These are phyloP conservation scores for Scheffersomyces insectosa DNA, from an alignment of 1,139 yeast genomes.

Conservation along the genomic window DNA sequence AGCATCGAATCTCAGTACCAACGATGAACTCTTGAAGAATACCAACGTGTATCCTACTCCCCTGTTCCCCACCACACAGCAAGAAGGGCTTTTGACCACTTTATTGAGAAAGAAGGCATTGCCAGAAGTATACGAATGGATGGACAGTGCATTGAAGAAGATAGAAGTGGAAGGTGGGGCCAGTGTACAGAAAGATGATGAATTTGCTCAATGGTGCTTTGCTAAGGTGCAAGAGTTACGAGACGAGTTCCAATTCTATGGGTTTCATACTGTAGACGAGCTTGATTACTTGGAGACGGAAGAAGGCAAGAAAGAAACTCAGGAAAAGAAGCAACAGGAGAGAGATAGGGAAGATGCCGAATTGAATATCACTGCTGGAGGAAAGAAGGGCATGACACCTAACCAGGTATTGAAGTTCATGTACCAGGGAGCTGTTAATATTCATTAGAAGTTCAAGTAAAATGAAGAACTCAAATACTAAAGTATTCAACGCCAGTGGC, in stretches of 20 bases:
- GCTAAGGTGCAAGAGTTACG: slow-evolving; percentile 51
- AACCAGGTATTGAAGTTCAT: slow-evolving; percentile 43
- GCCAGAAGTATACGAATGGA: slow-evolving; percentile 92
- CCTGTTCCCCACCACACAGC: slow-evolving; percentile 79
- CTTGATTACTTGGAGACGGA: slow-evolving; percentile 37
- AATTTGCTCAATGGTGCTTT: slow-evolving; percentile 64
- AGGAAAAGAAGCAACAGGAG: slow-evolving; percentile 27
- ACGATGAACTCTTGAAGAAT: slow-evolving; percentile 56
- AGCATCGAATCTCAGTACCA: slow-evolving; percentile 63
- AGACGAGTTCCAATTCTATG: slow-evolving; percentile 62
- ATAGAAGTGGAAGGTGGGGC: slow-evolving; percentile 25
- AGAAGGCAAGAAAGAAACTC: slow-evolving; percentile 39
- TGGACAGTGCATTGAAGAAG: slow-evolving; percentile 53
- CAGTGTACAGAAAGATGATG: slow-evolving; percentile 44
- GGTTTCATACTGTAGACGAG: slow-evolving; percentile 57
- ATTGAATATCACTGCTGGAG: slow-evolving; percentile 30
- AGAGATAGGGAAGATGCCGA: slow-evolving; percentile 29
- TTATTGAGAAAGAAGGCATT: slow-evolving; percentile 80
- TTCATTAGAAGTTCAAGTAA: too few species aligned
- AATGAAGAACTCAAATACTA: too few species aligned
- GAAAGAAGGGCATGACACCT: slow-evolving; percentile 34
- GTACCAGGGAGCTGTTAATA: slow-evolving; percentile 34
- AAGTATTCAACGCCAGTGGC: too few species aligned
- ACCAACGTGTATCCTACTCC: slow-evolving; percentile 85
- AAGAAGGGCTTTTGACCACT: slow-evolving; percentile 79